phyloP scores from a whole-genome alignment of 495 filamentous ascomycete genomes.

The Penicillium nucicola region DNA sequence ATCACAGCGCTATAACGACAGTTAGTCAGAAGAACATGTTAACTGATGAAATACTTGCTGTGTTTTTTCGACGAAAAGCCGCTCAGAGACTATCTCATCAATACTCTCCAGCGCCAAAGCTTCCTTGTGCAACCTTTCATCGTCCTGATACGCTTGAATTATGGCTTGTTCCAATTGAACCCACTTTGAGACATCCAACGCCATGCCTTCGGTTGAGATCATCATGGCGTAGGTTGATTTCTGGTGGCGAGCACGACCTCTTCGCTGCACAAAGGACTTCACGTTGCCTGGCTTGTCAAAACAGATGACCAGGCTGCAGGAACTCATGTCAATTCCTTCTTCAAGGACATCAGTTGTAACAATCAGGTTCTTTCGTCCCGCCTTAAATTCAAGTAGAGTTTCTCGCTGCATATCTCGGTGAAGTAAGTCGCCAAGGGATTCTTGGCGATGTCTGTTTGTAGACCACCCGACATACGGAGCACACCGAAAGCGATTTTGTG shows the following conservation, averaged over 20 bases:
- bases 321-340: conserved; percentile 87
- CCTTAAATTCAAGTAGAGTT: conserved; percentile 66
- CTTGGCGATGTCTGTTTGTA: conserved; percentile 39
- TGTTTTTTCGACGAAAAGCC: conserved; percentile 51
- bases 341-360: conserved; percentile 83
- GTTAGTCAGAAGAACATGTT: background rate
- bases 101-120: conserved; percentile 47
- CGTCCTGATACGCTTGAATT: conserved; percentile 70
- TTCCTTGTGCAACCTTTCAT: conserved; percentile 51
- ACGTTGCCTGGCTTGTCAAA: conserved; percentile 73
- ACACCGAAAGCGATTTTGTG: conserved; percentile 56
- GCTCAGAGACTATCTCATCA: conserved; percentile 40
- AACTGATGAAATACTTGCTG: conserved; percentile 31
- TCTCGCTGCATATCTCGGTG: conserved; percentile 50
- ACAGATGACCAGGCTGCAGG: conserved; percentile 84
- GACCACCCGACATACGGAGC: conserved; percentile 70
- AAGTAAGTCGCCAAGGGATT: conserved; percentile 59
- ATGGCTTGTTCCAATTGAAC: conserved; percentile 65
- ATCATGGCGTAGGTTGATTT: conserved; percentile 72
- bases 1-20: conserved; percentile 60
- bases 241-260: conserved; percentile 74
- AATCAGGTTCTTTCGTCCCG: conserved; percentile 70
- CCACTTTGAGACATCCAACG: conserved; percentile 49
- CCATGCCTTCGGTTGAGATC: conserved; percentile 37
- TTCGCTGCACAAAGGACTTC: conserved; percentile 85